Evolutionary conservation across 306 rosid species (phyloP).

Genomic region (Castanea crenata): DNA sequence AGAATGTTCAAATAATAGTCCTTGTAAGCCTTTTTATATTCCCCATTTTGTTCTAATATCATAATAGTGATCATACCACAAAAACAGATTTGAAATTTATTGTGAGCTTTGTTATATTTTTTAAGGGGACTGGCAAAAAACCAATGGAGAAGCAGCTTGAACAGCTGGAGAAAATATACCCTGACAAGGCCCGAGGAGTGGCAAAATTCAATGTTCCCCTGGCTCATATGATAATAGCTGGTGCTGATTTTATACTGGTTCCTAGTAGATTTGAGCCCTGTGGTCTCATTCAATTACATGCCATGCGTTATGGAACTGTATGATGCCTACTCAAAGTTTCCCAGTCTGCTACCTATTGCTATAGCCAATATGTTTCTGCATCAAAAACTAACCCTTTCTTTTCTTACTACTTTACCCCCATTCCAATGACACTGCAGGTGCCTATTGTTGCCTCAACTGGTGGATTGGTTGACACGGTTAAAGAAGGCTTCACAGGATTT

Average conservation of each 20-base stretch:
- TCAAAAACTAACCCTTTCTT: neutral
- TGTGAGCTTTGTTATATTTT: conserved; percentile 18
- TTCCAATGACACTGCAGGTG: conserved; percentile 36
- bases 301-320: conserved; percentile 88
- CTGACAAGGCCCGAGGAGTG: conserved; percentile 70
- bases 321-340: neutral
- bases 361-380: neutral
- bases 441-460: conserved; percentile 86
- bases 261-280: conserved; percentile 91
- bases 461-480: conserved; percentile 80
- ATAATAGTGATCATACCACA: neutral
- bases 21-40: conserved; percentile 52
- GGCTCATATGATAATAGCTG: conserved; percentile 80
- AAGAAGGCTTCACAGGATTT: conserved; percentile 86
- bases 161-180: conserved; percentile 53
- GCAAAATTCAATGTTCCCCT: conserved; percentile 77
- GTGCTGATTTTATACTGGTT: conserved; percentile 66
- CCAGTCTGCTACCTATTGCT: neutral
- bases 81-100: conserved; percentile 9
- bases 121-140: conserved; percentile 78
- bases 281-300: conserved; percentile 83
- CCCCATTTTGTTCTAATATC: neutral
- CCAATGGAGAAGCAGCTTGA: conserved; percentile 76
- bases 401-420: conserved; percentile 7
- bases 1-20: conserved; percentile 70